phyloP scores from a whole-genome alignment of 2,329 filamentous ascomycete species.

The Aspergillus felis region DNA sequence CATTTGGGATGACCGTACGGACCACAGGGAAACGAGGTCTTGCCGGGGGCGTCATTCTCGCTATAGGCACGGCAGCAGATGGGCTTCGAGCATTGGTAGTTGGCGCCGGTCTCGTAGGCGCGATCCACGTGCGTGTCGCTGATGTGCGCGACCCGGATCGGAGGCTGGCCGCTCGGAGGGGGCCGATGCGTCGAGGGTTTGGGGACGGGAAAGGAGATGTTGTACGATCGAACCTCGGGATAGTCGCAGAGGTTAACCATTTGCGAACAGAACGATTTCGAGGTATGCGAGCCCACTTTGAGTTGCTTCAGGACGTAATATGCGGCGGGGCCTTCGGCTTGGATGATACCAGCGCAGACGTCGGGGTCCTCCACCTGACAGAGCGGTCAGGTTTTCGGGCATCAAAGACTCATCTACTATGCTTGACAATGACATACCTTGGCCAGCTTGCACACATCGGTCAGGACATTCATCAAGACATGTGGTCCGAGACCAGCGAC shows the following conservation, averaged over 20 bases:
- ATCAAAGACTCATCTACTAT: background rate
- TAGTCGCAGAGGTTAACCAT: conserved; percentile 53
- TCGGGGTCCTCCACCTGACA: conserved; percentile 49
- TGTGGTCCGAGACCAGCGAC: conserved; percentile 43
- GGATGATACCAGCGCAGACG: conserved; percentile 53
- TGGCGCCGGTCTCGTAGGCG: conserved; percentile 52
- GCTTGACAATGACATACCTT: conserved; percentile 22
- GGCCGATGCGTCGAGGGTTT: conserved; percentile 39
- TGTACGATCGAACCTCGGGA: conserved; percentile 44
- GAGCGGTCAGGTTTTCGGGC: background rate
- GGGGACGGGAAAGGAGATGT: conserved; percentile 42
- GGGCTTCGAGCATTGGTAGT: conserved; percentile 54
- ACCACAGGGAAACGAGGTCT: conserved; percentile 49
- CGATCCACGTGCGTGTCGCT: conserved; percentile 59
- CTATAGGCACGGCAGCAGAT: conserved; percentile 58
- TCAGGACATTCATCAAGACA: conserved; percentile 38
- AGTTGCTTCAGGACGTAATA: conserved; percentile 49
- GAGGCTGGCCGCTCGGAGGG: conserved; percentile 44
- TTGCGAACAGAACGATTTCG: conserved; percentile 51
- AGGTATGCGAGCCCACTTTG: conserved; percentile 47
- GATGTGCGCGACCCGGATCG: conserved; percentile 56
- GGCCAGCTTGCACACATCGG: conserved; percentile 33
- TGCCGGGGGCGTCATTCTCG: conserved; percentile 45
- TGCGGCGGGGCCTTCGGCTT: conserved; percentile 52
- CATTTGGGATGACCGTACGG: conserved; percentile 53